These are phyloP conservation scores for Paecilomyces niveus DNA, from an alignment of 2,329 filamentous ascomycete species.

Conservation along the genomic window DNA sequence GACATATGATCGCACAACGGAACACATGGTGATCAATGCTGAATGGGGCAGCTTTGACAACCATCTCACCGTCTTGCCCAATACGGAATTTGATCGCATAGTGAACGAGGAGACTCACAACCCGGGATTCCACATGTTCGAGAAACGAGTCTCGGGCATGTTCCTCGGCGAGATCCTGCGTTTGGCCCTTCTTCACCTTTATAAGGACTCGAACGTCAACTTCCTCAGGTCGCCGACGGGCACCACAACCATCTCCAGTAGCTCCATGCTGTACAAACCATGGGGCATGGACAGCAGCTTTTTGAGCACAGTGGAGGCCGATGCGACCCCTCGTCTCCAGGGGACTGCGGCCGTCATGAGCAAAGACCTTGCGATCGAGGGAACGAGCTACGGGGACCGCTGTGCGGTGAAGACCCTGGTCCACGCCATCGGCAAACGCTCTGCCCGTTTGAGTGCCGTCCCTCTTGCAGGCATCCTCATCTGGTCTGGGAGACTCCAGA, in stretches of 20 bases:
- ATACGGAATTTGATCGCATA: constrained; percentile 71
- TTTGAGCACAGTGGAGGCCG: constrained; percentile 77
- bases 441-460: constrained; percentile 79
- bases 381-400: constrained; percentile 74
- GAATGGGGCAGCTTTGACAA: constrained; percentile 99
- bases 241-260: constrained; percentile 54
- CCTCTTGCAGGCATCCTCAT: constrained; percentile 80
- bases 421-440: constrained; percentile 76
- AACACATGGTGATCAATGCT: constrained; percentile 95
- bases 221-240: constrained; percentile 72
- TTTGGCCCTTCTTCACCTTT: constrained; percentile 63
- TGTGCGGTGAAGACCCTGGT: constrained; percentile 79
- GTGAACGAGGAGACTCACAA: constrained; percentile 79
- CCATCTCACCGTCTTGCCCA: constrained; percentile 76
- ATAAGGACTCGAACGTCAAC: constrained; percentile 58
- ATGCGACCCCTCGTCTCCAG: constrained; percentile 64
- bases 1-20: constrained; percentile 67
- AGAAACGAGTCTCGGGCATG: constrained; percentile 98
- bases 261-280: constrained; percentile 63
- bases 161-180: constrained; percentile 93
- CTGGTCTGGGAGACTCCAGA: constrained; percentile 64
- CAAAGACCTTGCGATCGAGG: constrained; percentile 66
- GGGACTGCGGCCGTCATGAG: constrained; percentile 72
- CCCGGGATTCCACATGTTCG: constrained; percentile 95
- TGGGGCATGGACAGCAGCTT: constrained; percentile 92